These are phyloP conservation scores for Berberis vulgaris DNA, from an alignment of 164 flowering plant species.

Conservation along the genomic window DNA sequence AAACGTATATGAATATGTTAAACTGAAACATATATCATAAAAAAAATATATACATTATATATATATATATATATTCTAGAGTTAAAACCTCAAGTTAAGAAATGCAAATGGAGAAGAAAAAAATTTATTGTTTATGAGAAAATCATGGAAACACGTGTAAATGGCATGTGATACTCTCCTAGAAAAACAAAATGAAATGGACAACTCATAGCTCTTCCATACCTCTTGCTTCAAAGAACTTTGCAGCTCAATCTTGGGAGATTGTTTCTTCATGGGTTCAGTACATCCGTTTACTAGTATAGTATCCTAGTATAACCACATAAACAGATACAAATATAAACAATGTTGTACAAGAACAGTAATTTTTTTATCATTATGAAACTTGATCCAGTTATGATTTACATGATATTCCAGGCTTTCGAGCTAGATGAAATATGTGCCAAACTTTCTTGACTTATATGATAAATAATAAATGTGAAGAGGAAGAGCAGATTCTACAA, in stretches of 20 bases:
- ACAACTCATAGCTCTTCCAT: constrained; percentile 10
- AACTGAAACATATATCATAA: too few relatives aligned
- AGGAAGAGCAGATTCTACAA: not conserved
- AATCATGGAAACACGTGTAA: too few relatives aligned
- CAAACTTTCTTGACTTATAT: not conserved
- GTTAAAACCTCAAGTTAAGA: too few relatives aligned
- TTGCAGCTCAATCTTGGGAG: constrained; percentile 34
- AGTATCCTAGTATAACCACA: constrained; percentile 33
- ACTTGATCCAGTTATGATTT: not conserved
- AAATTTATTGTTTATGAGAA: too few relatives aligned
- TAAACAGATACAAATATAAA: not conserved
- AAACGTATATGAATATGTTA: too few relatives aligned
- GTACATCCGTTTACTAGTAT: constrained; percentile 19
- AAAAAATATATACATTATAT: too few relatives aligned
- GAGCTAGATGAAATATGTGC: too few relatives aligned
- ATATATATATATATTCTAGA: too few relatives aligned
- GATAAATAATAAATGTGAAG: not conserved
- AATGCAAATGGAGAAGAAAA: too few relatives aligned
- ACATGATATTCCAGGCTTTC: not conserved
- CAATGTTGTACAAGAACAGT: not conserved
- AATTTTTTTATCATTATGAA: not conserved
- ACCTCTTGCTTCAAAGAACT: constrained; percentile 85
- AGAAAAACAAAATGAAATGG: too few relatives aligned
- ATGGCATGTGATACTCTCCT: too few relatives aligned
- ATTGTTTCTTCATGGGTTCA: constrained; percentile 28